Evolutionary conservation across 176 grass and related monocot species (phyloP), one percentile per base, ranked within the genome.

Genomic region (Oryza meridionalis): DNA sequence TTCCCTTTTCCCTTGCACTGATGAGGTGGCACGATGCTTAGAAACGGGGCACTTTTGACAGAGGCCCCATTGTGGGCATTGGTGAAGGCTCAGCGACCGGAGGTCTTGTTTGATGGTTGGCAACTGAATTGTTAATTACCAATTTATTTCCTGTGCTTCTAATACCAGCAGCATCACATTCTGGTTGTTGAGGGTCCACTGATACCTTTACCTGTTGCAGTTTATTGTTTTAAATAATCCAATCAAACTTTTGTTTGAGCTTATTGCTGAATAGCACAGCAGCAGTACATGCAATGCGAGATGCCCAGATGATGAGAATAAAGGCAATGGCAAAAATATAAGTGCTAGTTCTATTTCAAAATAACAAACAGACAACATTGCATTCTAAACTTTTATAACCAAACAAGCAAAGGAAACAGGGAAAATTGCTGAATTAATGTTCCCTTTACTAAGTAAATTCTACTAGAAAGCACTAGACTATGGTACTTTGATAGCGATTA

Each of bases 41-140:
- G 86, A 92, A 88, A 73, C 83, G 85, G 15, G 90, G 85, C 11
- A 82, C 79, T 84, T 92, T 95, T 21, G 88, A 89, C 53, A 75
- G 5, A 55, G 76, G 44, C 33, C 72, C 83, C 81, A 66, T 63
- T 65, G 76, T 72, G 2, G 85, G 63, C 70, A 77, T 75, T 25
- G 85, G 59, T 79, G 91, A 86, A 82, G 91, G 83, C 37, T 95
- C 93, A 59, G 80, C 78, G 43, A 89, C 84, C 2, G 85, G 80
- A 70, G 88, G 81, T 29, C 81, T 81, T 82, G 86, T 81, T 86
- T 89, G 85, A 88, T 86, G 72, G 78, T 84, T 90, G 65, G 59
- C 81, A 78, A 77, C 84, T 5, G 80, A 72, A 62, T 88, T 88
- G 78, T 84, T 92, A 66, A 69, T 6, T 31, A 75, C 40, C 49